A percentile compares a stretch with the other conserved stretches of the same genome.
Conservation (phyloP, 1,284 basidiomycete genomes). For the Cutaneotrichosporon cyanovorans region DNA sequence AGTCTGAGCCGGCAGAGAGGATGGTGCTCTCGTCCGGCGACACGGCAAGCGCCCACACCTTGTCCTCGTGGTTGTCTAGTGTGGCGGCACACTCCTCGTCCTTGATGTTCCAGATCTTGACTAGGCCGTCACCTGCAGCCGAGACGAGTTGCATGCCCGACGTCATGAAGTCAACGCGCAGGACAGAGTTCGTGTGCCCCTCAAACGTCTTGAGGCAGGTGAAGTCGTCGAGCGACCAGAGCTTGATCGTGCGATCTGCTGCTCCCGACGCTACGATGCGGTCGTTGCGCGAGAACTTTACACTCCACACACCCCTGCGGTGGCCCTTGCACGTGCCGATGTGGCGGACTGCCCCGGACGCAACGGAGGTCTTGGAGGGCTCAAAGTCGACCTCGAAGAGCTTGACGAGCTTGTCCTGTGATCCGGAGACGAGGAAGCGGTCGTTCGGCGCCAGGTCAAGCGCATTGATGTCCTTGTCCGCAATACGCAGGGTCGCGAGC, state of each 20-base stretch:
- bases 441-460: constrained; percentile 91
- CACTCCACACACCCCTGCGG: constrained; percentile 92
- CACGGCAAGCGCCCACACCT: constrained; percentile 87
- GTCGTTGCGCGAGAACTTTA: constrained; percentile 76
- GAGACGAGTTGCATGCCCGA: constrained; percentile 79
- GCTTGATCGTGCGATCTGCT: constrained; percentile 85
- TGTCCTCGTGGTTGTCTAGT: constrained; percentile 93
- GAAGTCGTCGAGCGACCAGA: constrained; percentile 90
- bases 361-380: constrained; percentile 20
- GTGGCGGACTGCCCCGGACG: constrained; percentile 55
- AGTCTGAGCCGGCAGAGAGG: constrained; percentile 90
- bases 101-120: constrained; percentile 90
- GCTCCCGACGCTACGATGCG: constrained; percentile 84
- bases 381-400: constrained; percentile 69
- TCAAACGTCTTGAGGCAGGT: constrained; percentile 91
- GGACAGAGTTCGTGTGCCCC: constrained; percentile 94
- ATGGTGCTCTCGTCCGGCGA: constrained; percentile 69
- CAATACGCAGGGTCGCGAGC: constrained; percentile 81
- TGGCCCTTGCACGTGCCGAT: constrained; percentile 89
- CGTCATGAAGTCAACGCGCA: constrained; percentile 83
- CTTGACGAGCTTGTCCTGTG: constrained; percentile 92
- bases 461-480: constrained; percentile 98
- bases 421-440: constrained; percentile 79
- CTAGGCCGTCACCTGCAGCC: constrained; percentile 82
- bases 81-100: constrained; percentile 82